Conservation (phyloP, 2,329 filamentous ascomycete species). For the Exutisphaerella laricina region DNA sequence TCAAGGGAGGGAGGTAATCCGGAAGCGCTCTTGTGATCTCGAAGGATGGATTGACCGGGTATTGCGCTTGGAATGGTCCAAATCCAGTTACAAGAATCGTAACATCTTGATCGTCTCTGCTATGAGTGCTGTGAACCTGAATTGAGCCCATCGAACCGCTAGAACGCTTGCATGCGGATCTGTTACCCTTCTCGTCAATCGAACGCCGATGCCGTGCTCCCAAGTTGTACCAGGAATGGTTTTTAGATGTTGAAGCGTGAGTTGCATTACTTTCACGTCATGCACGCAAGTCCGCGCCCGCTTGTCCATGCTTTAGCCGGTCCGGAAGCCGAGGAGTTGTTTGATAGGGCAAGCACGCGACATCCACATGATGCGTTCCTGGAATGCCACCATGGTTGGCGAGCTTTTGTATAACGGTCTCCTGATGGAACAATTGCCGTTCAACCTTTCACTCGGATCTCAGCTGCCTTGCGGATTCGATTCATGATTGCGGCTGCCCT, state of each 20-base stretch:
- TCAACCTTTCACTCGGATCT: slow-evolving; percentile 29
- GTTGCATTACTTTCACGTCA: not conserved
- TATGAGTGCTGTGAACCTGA: slow-evolving; percentile 4
- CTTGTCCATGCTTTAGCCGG: too few relatives aligned
- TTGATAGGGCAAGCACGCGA: too few relatives aligned
- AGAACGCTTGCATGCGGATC: not conserved
- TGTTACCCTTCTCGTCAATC: not conserved
- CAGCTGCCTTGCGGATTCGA: slow-evolving; percentile 45
- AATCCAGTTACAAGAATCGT: slow-evolving; percentile 44
- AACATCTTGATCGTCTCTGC: slow-evolving; percentile 10
- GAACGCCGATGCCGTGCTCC: too few relatives aligned
- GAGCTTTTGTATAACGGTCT: too few relatives aligned
- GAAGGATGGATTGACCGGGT: slow-evolving; percentile 70
- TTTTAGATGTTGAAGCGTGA: too few relatives aligned
- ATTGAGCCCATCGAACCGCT: slow-evolving; percentile 9
- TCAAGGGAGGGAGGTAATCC: slow-evolving; percentile 48
- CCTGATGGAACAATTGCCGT: too few relatives aligned
- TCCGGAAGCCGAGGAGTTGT: too few relatives aligned
- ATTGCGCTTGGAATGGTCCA: slow-evolving; percentile 63
- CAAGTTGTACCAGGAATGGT: too few relatives aligned
- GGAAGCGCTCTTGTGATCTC: slow-evolving; percentile 69
- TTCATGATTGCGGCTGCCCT: slow-evolving; percentile 67
- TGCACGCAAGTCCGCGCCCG: too few relatives aligned
- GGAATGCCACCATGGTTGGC: too few relatives aligned
- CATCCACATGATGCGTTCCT: too few relatives aligned